Base-by-base conservation (phyloP, 2,329 filamentous ascomycete species). In the Hirsutella minnesotensis region DNA sequence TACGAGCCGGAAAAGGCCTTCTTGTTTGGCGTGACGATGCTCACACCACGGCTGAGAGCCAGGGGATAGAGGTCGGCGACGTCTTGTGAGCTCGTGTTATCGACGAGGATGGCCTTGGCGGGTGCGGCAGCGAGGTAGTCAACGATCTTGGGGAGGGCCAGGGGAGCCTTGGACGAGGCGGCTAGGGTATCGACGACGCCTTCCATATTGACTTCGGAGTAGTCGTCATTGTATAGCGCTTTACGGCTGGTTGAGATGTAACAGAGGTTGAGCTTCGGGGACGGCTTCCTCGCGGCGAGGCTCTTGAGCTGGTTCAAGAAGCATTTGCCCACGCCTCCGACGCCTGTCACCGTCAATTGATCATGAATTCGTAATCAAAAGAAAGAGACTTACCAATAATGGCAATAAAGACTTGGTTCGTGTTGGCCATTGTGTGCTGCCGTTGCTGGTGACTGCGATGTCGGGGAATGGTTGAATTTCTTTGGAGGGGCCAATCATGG, bases 21-120 rank as follows among this genome's bases (percentile, higher is more conserved):
- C 72, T 98, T 98, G 73, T 96, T 98, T 36, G 92, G 89, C 1
- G 92, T 98, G 22, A 96, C 86, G 54, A 98, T 79, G 63, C 80
- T 90, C 62, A 98, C 81, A 12, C 89, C 90, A 49, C 79, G 77
- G 55, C 77, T 74, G 47, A 98, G 70, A 63, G 94, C 86, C 38
- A 75, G 63, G 1, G 92, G 89, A 64, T 98, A 98, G 24, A 77
- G 67, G 47, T 85, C 77, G 39, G 90, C 92, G 24, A 98, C 74
- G 49, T 84, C 81, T 54, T 90, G 83, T 53, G 86, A 89, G 65
- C 86, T 94, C 41, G 92, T 98, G 69, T 96, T 96, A 73, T 98
- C 92, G 51, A 98, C 81, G 24, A 98, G 71, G 37, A 98, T 72
- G 36, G 83, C 80, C 59, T 84, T 86, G 47, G 79, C 77, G 3